Base-by-base conservation (phyloP, 2,329 filamentous ascomycete species). In the Malbranchea cinnamomea region DNA sequence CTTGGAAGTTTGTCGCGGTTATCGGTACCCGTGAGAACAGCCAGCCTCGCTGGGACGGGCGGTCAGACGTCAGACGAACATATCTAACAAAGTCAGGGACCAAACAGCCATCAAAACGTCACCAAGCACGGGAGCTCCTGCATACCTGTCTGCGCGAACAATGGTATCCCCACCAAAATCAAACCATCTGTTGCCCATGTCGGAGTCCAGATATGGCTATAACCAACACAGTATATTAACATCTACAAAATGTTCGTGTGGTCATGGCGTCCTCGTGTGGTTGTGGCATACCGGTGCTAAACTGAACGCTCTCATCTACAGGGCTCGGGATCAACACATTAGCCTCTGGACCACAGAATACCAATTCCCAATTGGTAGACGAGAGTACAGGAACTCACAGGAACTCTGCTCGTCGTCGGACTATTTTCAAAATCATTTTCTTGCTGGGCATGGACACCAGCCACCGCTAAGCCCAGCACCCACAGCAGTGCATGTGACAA, bases 151-250 rank as follows among this genome's bases (percentile, higher is more conserved):
- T 38, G 72, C 68, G 41, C 74, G 67, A 48, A 94, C 70, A 46
- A 98, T 77, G 23, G 87, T 83, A 61, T 93, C 84, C 51, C 87
- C 89, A 52, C 89, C 89, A 69, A 91, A 98, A 62, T 98, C 89
- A 60, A 87, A 98, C 87, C 89, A 98, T 53, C 89, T 78, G 62
- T 82, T 93, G 62, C 91, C 80, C 77, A 95, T 85, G 57, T 95
- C 89, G 37, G 84, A 89, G 61, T 98, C 89, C 46, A 98, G 74
- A 60, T 94, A 98, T 38, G 89, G 89, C 79, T 94, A 50, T 41
- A 16, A n/a, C 13, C 11, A 12, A 17, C 4, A 26, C 3, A 5
- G 7, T 21, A 16, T 18, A 34, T 30, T 14, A 32, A 23, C 31
- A 24, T 24, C 22, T 26, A 28, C 29, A 28, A 31, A 22, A 30